Conservation (phyloP, 2,329 filamentous ascomycete genomes). For the Pseudofabraea citricarpa region DNA sequence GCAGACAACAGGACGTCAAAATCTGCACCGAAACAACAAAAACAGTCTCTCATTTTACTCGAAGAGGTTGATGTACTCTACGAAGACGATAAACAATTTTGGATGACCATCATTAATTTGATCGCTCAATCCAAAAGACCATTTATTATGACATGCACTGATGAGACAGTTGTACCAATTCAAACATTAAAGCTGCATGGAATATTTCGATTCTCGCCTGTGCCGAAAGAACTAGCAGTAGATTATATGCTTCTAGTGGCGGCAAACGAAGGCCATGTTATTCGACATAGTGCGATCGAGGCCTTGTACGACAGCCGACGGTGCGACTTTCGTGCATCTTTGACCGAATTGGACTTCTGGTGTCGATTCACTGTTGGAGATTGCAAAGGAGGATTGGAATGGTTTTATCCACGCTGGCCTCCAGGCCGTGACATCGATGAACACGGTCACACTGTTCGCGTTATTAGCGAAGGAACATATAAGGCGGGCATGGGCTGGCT, state of each 20-base stretch:
- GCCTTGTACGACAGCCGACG: slow-evolving; percentile 65
- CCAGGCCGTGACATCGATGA: slow-evolving; percentile 64
- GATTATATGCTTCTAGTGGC: slow-evolving; percentile 81
- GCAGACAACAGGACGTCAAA: slow-evolving; percentile 7
- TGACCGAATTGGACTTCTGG: slow-evolving; percentile 90
- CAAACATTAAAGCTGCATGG: slow-evolving; percentile 75
- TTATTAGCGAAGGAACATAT: slow-evolving; percentile 80
- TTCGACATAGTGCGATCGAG: slow-evolving; percentile 62
- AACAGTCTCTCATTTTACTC: slow-evolving; percentile 88
- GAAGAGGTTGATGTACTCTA: slow-evolving; percentile 94
- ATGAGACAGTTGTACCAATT: slow-evolving; percentile 77
- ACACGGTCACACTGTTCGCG: slow-evolving; percentile 63
- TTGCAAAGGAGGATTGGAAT: slow-evolving; percentile 79
- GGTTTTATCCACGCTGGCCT: slow-evolving; percentile 79
- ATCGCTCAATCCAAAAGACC: slow-evolving; percentile 83
- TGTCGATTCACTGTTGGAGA: slow-evolving; percentile 95
- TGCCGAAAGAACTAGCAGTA: slow-evolving; percentile 62
- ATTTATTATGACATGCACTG: slow-evolving; percentile 92
- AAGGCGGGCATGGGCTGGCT: slow-evolving; percentile 72
- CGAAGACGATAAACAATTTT: slow-evolving; percentile 94
- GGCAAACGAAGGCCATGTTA: slow-evolving; percentile 81
- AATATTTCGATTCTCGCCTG: slow-evolving; percentile 69
- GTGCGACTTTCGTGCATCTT: slow-evolving; percentile 72
- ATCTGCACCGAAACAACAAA: slow-evolving; percentile 47
- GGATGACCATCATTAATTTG: slow-evolving; percentile 73